A percentile compares a stretch with the other conserved stretches of the same genome.
Evolutionary conservation across 2,329 filamentous ascomycete species (phyloP).

Genomic region (Aspergillus sp.): DNA sequence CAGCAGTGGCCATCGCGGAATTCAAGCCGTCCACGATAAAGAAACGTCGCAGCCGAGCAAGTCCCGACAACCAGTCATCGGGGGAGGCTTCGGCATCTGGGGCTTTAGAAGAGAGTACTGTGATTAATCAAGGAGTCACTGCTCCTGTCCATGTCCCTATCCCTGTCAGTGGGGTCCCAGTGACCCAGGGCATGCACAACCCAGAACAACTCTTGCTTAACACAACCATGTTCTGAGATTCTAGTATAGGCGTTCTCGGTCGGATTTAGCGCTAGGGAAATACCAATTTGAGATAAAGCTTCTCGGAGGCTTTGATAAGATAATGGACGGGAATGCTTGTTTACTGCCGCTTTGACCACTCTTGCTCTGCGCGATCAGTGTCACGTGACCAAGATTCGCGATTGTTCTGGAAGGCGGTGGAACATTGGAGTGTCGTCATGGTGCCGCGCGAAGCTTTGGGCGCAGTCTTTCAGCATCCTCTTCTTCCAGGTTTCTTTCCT

Average conservation of each 20-base stretch:
- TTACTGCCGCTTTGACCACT: conserved; percentile 1
- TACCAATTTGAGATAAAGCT: conserved; percentile 7
- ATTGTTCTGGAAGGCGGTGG: conserved; percentile 39
- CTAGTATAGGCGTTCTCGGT: conserved; percentile 1
- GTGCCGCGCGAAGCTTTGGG: conserved; percentile 10
- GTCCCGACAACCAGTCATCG: neutral
- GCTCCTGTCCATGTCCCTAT: neutral
- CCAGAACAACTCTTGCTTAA: neutral
- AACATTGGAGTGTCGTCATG: conserved; percentile 34
- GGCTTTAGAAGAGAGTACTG: neutral
- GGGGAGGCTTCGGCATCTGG: neutral
- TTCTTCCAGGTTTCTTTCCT: neutral
- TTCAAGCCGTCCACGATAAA: neutral
- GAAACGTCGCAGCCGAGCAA: neutral
- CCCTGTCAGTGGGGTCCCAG: neutral
- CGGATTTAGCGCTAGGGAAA: conserved; percentile 4
- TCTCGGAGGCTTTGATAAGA: neutral
- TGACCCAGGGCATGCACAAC: neutral
- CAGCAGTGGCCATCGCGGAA: conserved; percentile 2
- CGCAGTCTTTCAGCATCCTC: conserved; percentile 22
- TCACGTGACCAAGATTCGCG: conserved; percentile 6
- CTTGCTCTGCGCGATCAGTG: neutral
- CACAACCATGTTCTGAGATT: conserved; percentile 3
- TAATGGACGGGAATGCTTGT: neutral
- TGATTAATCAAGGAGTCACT: neutral